Base-by-base conservation (phyloP, 2,329 filamentous ascomycete genomes). In the Chaetomiaceae sp. region DNA sequence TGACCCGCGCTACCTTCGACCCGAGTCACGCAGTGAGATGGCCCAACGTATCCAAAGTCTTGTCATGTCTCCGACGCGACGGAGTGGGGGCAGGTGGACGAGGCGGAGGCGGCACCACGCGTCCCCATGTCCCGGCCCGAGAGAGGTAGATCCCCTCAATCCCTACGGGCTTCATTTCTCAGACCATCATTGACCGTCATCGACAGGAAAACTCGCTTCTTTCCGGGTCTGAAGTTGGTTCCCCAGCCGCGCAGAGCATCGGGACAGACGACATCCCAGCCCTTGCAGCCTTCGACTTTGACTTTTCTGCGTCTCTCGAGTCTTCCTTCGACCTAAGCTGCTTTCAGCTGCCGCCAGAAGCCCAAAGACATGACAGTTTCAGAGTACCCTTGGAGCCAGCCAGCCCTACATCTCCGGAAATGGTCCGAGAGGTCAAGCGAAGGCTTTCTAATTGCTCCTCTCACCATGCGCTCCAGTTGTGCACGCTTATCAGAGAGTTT, bases 1-100 rank as follows among this genome's bases (percentile, higher is more conserved):
- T 55, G 76, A 83, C 33, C 76, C 78, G 23, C 72, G 79, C 61
- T 81, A 78, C 71, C 68, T 82, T 43, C 74, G 77, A 16, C 78
- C 79, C 1, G 72, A 71, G 53, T 72, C 68, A 31, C 67, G 72
- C 10, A 68, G 71, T n/a, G 78, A 81, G 46, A 78, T 80, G 72
- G 66, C 67, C 38, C 70, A 71, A 27, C 76, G 77, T 23, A 69
- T 81, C 44, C 65, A 65, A n/a, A 68, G 71, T 53, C 65, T 77
- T 4, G 63, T 67, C 17, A 65, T 65, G 17, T 74, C 74, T 20
- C 66, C 69, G 5, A 67, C 63, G 6, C 64, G 72, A 20, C 58
- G 54, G 14, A 62, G 61, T 33, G 4, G 30, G 30, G 14, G 14
- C 9, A 33, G 14, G 10, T 12, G 10, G 30, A 33, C 30, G 14